phyloP scores from a whole-genome alignment of 352 stramenopile species.

The Phytophthora crassamura region DNA sequence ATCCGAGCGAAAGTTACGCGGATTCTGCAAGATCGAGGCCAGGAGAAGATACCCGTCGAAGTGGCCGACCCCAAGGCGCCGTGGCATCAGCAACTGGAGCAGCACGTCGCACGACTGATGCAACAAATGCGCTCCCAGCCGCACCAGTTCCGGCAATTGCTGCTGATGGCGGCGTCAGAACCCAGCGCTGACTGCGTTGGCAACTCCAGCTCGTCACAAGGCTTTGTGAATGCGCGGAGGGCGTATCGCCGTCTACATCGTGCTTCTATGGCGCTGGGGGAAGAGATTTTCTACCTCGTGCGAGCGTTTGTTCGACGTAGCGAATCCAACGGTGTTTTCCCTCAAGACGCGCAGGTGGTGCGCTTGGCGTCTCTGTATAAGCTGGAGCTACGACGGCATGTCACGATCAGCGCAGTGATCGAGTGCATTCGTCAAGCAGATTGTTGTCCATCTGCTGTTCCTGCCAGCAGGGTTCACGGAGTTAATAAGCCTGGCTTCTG shows the following conservation, averaged over 20 bases:
- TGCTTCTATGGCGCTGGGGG: slow-evolving; percentile 46
- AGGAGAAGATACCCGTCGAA: slow-evolving; percentile 21
- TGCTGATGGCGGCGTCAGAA: slow-evolving; percentile 40
- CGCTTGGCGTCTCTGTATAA: slow-evolving; percentile 70
- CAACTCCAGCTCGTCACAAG: background rate
- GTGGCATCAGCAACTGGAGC: slow-evolving; percentile 54
- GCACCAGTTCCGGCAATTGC: slow-evolving; percentile 41
- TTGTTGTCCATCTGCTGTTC: background rate
- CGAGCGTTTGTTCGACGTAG: slow-evolving; percentile 51
- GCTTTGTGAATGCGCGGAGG: slow-evolving; percentile 27
- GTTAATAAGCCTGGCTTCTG: background rate
- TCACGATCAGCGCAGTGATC: slow-evolving; percentile 57
- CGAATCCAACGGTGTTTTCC: slow-evolving; percentile 49
- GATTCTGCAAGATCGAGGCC: slow-evolving; percentile 28
- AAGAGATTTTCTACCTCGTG: slow-evolving; percentile 54
- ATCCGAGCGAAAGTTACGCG: slow-evolving; percentile 32
- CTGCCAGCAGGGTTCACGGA: background rate
- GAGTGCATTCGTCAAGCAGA: slow-evolving; percentile 37
- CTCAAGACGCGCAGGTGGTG: slow-evolving; percentile 49
- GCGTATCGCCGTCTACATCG: slow-evolving; percentile 50
- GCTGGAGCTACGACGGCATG: slow-evolving; percentile 58
- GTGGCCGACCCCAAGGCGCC: slow-evolving; percentile 22
- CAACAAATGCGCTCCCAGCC: slow-evolving; percentile 45
- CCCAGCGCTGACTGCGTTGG: slow-evolving; percentile 19
- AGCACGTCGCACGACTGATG: slow-evolving; percentile 55